phyloP scores from a whole-genome alignment of 495 filamentous ascomycete genomes.

The Zalerion maritima region DNA sequence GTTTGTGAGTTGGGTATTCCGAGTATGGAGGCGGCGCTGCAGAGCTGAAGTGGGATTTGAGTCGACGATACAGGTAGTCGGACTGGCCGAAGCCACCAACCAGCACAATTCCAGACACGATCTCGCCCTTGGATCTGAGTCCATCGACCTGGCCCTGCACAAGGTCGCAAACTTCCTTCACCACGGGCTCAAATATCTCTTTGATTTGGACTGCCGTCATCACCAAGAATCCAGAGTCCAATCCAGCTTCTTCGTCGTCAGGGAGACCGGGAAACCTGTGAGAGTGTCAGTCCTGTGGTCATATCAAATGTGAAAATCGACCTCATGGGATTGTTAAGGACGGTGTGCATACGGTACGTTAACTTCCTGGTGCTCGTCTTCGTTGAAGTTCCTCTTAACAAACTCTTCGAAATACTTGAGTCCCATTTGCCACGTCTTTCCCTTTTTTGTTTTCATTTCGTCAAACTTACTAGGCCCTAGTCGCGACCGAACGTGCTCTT shows the following conservation, averaged over 20 bases:
- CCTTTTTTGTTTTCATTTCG: conserved; percentile 43
- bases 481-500: conserved; percentile 46
- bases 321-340: background rate
- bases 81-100: conserved; percentile 60
- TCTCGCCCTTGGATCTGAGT: conserved; percentile 43
- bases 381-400: conserved; percentile 60
- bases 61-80: conserved; percentile 48
- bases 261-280: conserved; percentile 50
- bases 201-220: conserved; percentile 46
- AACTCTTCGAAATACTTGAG: conserved; percentile 52
- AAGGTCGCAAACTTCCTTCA: conserved; percentile 45
- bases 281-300: too few relatives aligned
- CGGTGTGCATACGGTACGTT: conserved; percentile 41
- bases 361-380: conserved; percentile 53
- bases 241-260: conserved; percentile 46
- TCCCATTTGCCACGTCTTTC: conserved; percentile 60
- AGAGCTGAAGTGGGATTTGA: conserved; percentile 51
- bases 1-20: conserved; percentile 47
- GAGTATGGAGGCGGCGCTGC: conserved; percentile 51
- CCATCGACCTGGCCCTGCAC: conserved; percentile 46
- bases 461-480: conserved; percentile 43
- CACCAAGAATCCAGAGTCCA: conserved; percentile 50
- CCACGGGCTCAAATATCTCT: conserved; percentile 50
- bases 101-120: conserved; percentile 52
- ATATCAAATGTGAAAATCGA: too few relatives aligned